Evolutionary conservation across 2,329 filamentous ascomycete species (phyloP).

Genomic region (Lasiodiplodia sp.): DNA sequence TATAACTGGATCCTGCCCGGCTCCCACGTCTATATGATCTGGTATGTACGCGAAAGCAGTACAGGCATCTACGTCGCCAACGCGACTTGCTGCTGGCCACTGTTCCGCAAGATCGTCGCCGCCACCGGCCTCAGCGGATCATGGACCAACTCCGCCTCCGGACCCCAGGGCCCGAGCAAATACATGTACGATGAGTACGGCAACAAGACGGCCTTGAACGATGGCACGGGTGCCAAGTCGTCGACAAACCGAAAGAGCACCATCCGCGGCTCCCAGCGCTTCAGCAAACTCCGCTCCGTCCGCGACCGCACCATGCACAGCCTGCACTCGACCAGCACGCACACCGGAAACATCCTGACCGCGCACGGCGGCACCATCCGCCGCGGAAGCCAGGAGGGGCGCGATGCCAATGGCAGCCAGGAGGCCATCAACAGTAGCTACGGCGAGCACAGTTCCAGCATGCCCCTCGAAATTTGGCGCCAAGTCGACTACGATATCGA

Average conservation of each 20-base stretch:
- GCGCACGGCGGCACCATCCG: neutral
- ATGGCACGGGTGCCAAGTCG: neutral
- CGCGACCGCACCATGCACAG: slow-evolving; percentile 10
- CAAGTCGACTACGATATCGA: slow-evolving; percentile 31
- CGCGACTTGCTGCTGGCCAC: slow-evolving; percentile 57
- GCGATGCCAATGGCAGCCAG: slow-evolving; percentile 2
- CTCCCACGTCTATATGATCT: slow-evolving; percentile 55
- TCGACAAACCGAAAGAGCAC: neutral
- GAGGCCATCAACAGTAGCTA: slow-evolving; percentile 22
- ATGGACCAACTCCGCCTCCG: slow-evolving; percentile 1
- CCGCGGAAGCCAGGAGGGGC: neutral
- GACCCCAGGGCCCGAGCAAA: neutral
- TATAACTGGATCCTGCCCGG: slow-evolving; percentile 57
- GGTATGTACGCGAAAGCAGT: slow-evolving; percentile 58
- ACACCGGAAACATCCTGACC: neutral
- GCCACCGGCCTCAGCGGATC: slow-evolving; percentile 7
- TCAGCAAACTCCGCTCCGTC: slow-evolving; percentile 14
- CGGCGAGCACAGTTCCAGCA: neutral
- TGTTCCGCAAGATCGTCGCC: slow-evolving; percentile 50
- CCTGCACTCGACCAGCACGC: neutral
- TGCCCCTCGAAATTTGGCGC: slow-evolving; percentile 30
- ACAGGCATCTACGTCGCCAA: slow-evolving; percentile 58
- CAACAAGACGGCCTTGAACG: neutral
- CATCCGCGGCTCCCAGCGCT: neutral
- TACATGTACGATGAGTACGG: slow-evolving; percentile 26